Percentiles rank a stretch among this genome's conserved stretches.
Conservation (phyloP, 495 filamentous ascomycete genomes). For the Xylaria telfairii region DNA sequence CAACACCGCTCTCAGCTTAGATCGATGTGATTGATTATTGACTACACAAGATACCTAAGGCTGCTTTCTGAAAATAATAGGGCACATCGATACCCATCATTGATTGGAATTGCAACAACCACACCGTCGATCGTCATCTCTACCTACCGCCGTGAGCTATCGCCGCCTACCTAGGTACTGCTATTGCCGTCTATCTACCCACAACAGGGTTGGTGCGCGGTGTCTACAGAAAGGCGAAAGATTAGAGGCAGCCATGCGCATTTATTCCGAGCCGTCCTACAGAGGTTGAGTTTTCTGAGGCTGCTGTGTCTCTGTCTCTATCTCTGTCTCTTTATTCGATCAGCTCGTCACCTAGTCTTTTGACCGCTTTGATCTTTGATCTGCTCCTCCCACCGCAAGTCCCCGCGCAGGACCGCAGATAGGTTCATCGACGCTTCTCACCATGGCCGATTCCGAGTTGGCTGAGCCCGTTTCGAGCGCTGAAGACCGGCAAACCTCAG, state of each 20-base stretch:
- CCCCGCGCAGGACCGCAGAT: neutral
- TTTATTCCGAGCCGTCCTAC: neutral
- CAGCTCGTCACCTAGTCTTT: neutral
- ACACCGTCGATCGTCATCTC: neutral
- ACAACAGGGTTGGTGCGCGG: neutral
- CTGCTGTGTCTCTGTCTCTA: too few relatives aligned
- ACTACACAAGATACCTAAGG: neutral
- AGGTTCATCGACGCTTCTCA: neutral
- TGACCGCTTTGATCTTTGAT: neutral
- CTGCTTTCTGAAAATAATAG: neutral
- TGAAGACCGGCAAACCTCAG: slow-evolving; percentile 28
- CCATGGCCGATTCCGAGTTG: slow-evolving; percentile 35
- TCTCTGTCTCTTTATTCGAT: neutral
- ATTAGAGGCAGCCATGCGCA: slow-evolving; percentile 13
- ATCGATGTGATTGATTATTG: neutral
- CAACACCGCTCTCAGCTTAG: neutral
- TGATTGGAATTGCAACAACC: too few relatives aligned
- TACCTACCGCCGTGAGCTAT: neutral
- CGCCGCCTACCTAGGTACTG: neutral
- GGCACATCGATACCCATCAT: neutral
- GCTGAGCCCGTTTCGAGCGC: slow-evolving; percentile 31
- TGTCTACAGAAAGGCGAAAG: neutral
- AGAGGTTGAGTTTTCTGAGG: slow-evolving; percentile 1
- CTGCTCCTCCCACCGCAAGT: neutral
- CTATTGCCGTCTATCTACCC: neutral